Base-by-base conservation (phyloP, 2,329 filamentous ascomycete genomes). In the Neonectria faginata region DNA sequence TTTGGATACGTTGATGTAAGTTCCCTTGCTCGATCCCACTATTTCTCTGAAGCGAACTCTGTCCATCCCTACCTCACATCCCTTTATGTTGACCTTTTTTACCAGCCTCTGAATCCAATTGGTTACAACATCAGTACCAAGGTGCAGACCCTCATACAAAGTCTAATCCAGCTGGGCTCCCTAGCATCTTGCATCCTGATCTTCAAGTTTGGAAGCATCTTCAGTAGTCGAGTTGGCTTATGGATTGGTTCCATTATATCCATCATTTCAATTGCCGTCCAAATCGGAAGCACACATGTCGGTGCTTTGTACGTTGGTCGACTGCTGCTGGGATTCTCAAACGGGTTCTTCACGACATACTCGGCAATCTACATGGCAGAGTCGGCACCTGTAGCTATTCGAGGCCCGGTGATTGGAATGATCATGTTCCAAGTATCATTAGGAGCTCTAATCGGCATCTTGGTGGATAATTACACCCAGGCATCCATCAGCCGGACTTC, bases 1-100 rank as follows among this genome's bases (percentile, higher is more conserved):
- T 50, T 50, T 4, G 47, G 47, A 50, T 50, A 50, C 2, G 47
- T 50, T 31, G 47, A 50, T 50, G 47, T 50, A 31, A 50, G 47
- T 20, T 5, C n/a, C 8, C 9, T 14, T 10, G 8, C 14, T 3
- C 11, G n/a, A 44, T 44, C 1, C 3, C 2, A 22, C 14, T 5
- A 7, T 11, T 20, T 44, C 6, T 12, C 41, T 44, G 41, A 44
- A 44, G 41, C n/a, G 22, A 44, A 44, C 6, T 16, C n/a, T 3
- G 14, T 42, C 10, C 6, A 4, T 42, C n/a, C 39, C 14, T 16
- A 42, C 39, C 10, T 8, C n/a, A 9, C 22, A 50, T n/a, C 25
- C 12, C 4, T 50, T 27, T 7, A 27, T 50, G 5, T n/a, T 50
- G 12, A 27, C 47, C 29, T 12, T 12, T 50, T 27, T 8, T 18